Evolutionary conservation across 352 stramenopile genomes (phyloP).

Genomic region (Albugo laibachii): DNA sequence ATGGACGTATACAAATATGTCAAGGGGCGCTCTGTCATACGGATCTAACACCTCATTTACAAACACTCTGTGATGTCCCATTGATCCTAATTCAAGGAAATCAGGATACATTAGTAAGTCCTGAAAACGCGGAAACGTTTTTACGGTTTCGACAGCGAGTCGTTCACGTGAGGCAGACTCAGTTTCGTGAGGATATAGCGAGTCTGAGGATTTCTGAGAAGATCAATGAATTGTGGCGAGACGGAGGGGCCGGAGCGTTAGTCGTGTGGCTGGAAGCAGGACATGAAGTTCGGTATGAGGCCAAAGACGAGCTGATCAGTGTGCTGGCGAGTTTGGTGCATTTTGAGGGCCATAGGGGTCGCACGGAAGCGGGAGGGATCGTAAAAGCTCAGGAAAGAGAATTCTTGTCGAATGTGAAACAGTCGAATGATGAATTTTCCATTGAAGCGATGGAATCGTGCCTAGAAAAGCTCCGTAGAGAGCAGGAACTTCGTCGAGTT

Average conservation of each 20-base stretch:
- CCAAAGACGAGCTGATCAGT: constrained; percentile 58
- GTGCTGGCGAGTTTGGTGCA: constrained; percentile 65
- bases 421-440: neutral
- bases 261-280: constrained; percentile 77
- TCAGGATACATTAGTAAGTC: constrained; percentile 73
- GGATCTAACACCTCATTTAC: constrained; percentile 34
- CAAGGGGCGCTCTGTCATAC: constrained; percentile 56
- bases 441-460: constrained; percentile 8
- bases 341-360: constrained; percentile 9
- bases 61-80: constrained; percentile 28
- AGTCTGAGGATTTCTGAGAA: constrained; percentile 15
- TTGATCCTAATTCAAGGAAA: constrained; percentile 78
- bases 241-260: constrained; percentile 25
- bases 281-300: constrained; percentile 78
- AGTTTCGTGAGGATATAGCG: constrained; percentile 11
- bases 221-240: constrained; percentile 25
- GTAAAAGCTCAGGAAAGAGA: neutral
- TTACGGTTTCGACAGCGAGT: constrained; percentile 10
- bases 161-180: constrained; percentile 10
- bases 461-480: constrained; percentile 13
- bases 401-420: neutral
- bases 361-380: no score
- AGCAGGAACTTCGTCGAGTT: constrained; percentile 40
- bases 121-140: constrained; percentile 81
- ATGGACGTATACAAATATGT: constrained; percentile 67